Percentiles rank a stretch among this genome's conserved stretches.
phyloP scores from a whole-genome alignment of 225 moss, liverwort and hornwort genomes.

The Bryoerythrophyllum caledonicum region DNA sequence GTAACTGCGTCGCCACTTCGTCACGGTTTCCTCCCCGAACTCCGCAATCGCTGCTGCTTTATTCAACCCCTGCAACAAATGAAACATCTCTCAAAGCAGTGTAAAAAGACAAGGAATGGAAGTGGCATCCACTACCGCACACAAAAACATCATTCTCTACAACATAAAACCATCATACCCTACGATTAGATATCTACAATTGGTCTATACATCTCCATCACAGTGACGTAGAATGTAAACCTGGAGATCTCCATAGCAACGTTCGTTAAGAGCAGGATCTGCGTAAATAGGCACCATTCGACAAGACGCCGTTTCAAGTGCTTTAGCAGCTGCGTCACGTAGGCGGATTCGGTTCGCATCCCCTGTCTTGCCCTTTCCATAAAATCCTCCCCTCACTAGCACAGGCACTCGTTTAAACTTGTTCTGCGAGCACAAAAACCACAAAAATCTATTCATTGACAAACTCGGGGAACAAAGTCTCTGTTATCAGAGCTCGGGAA shows the following conservation, averaged over 20 bases:
- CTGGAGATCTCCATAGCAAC: conserved; percentile 96
- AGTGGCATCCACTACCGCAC: not conserved
- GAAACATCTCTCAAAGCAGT: not conserved
- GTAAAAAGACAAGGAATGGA: not conserved
- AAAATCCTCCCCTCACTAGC: conserved; percentile 83
- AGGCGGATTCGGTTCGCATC: conserved; percentile 84
- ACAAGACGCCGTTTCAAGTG: conserved; percentile 89
- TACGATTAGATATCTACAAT: not conserved
- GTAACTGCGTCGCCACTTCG: conserved; percentile 84
- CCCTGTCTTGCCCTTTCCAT: conserved; percentile 87
- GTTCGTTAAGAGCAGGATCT: conserved; percentile 93
- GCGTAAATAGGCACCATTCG: conserved; percentile 94
- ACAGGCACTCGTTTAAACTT: conserved; percentile 86
- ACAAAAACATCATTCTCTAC: not conserved
- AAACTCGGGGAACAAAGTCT: no score
- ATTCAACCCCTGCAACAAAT: conserved; percentile 56
- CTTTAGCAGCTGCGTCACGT: conserved; percentile 96
- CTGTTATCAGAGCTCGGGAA: not conserved
- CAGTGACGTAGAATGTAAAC: conserved; percentile 29
- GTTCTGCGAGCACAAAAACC: conserved; percentile 46
- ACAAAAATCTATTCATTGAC: not conserved
- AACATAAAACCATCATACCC: not conserved
- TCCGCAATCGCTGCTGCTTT: conserved; percentile 67
- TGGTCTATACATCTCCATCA: not conserved
- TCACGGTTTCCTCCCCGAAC: conserved; percentile 78